Percentiles rank a stretch among this genome's conserved stretches.
phyloP scores from a whole-genome alignment of 2,329 filamentous ascomycete species.

The Cladosporium velox region DNA sequence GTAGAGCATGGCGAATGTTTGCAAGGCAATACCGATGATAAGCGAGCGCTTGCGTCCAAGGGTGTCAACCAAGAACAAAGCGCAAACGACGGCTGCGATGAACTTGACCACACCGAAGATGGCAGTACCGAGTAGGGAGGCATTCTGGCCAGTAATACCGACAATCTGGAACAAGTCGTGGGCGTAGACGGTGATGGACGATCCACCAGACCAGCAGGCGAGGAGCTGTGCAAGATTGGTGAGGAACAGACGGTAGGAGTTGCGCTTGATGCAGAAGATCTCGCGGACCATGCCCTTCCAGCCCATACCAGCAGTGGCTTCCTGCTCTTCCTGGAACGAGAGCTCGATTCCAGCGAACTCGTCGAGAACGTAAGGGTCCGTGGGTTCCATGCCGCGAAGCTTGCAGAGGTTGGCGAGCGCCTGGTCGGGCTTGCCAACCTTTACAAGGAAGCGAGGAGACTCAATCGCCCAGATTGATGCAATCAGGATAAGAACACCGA shows the following conservation, averaged over 20 bases:
- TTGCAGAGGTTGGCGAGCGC: constrained; percentile 57
- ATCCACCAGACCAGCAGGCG: constrained; percentile 71
- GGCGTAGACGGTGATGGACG: constrained; percentile 73
- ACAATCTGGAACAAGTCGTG: constrained; percentile 70
- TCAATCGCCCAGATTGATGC: constrained; percentile 64
- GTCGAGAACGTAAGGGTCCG: constrained; percentile 52
- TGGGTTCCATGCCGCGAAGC: constrained; percentile 61
- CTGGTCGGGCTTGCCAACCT: constrained; percentile 65
- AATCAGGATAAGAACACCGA: constrained; percentile 69
- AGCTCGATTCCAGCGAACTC: constrained; percentile 66
- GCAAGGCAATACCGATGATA: constrained; percentile 50
- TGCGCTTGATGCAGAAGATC: constrained; percentile 66
- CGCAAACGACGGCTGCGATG: constrained; percentile 64
- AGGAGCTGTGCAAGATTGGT: constrained; percentile 67
- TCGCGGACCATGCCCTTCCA: constrained; percentile 67
- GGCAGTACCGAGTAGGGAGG: constrained; percentile 69
- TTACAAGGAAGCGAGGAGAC: constrained; percentile 67
- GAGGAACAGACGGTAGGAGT: constrained; percentile 71
- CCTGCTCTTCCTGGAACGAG: constrained; percentile 67
- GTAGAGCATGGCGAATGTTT: constrained; percentile 53
- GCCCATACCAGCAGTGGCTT: constrained; percentile 65
- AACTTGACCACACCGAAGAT: constrained; percentile 77
- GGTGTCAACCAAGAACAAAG: constrained; percentile 74
- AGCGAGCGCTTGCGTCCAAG: constrained; percentile 68
- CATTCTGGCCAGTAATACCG: constrained; percentile 65